Conservation (phyloP, 805 yeast genomes). For the Saturnispora besseyi region DNA sequence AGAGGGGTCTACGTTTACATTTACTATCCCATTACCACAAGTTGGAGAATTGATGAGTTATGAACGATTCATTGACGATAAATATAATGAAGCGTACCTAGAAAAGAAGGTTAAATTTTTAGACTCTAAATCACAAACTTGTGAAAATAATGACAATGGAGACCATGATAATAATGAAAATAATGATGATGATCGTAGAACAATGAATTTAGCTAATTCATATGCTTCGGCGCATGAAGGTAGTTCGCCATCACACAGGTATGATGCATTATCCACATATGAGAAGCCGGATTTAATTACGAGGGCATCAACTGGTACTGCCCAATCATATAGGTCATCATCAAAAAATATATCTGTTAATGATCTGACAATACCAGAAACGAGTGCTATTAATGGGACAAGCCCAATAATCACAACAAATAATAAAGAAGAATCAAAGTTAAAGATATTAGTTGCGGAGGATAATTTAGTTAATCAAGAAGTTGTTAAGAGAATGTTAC, state of each 20-base stretch:
- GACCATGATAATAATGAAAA: background rate
- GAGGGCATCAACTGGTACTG: conserved; percentile 45
- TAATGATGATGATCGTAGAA: background rate
- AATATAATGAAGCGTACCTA: conserved; percentile 48
- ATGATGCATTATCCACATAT: conserved; percentile 13
- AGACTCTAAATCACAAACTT: background rate
- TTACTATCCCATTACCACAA: conserved; percentile 69
- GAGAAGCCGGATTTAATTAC: conserved; percentile 39
- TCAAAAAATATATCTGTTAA: background rate
- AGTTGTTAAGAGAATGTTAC: conserved; percentile 82
- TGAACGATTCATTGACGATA: conserved; percentile 36
- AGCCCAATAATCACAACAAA: background rate
- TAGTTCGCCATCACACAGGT: background rate
- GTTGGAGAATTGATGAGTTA: conserved; percentile 41
- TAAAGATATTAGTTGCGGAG: conserved; percentile 76
- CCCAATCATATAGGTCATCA: conserved; percentile 27
- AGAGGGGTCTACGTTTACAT: conserved; percentile 74
- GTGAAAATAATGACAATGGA: background rate
- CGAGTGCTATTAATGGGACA: background rate
- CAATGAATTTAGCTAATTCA: conserved; percentile 11
- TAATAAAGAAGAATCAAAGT: background rate
- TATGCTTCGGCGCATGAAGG: conserved; percentile 4
- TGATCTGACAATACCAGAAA: background rate
- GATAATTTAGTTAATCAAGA: conserved; percentile 93
- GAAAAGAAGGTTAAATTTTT: conserved; percentile 34